These are phyloP conservation scores for Beta lomatogona DNA, from an alignment of 179 eudicot genomes.

Conservation along the genomic window DNA sequence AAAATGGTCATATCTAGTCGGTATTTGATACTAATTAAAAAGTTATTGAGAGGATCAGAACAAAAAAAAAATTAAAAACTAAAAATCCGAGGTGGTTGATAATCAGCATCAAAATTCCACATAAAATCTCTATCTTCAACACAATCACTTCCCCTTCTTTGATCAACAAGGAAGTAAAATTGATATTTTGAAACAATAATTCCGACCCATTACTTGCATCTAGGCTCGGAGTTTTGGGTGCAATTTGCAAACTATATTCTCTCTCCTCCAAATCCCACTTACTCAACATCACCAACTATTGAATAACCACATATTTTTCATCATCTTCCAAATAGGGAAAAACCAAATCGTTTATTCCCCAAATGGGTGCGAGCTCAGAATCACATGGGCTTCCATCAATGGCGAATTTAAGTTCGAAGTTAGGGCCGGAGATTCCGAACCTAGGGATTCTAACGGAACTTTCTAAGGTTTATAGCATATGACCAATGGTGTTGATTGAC, in stretches of 20 bases:
- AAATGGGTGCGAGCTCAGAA: conserved; percentile 17
- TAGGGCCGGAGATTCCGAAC: conserved; percentile 18
- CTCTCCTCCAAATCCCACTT: conserved; percentile 30
- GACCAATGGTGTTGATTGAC: too few relatives aligned
- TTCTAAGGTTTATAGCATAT: too few relatives aligned
- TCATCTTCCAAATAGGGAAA: conserved; percentile 28
- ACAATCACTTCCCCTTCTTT: conserved; percentile 21
- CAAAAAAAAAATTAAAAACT: too few relatives aligned
- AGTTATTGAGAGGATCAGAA: too few relatives aligned
- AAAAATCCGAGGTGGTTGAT: too few relatives aligned
- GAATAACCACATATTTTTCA: conserved; percentile 11
- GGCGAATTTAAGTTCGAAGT: conserved; percentile 10
- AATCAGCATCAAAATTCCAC: conserved; percentile 29
- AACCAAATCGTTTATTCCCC: conserved; percentile 24
- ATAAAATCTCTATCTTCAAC: conserved; percentile 27
- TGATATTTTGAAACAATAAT: conserved; percentile 1
- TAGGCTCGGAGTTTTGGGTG: conserved; percentile 33
- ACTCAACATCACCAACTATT: conserved; percentile 27
- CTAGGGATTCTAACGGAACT: background rate
- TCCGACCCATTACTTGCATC: conserved; percentile 20
- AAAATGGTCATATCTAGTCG: too few relatives aligned
- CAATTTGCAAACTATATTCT: conserved; percentile 24
- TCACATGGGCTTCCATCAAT: conserved; percentile 26
- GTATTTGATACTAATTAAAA: too few relatives aligned
- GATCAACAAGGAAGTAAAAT: conserved; percentile 30